Conservation (phyloP, 108 stramenopile species). For the Stephanodiscus minutulus region DNA sequence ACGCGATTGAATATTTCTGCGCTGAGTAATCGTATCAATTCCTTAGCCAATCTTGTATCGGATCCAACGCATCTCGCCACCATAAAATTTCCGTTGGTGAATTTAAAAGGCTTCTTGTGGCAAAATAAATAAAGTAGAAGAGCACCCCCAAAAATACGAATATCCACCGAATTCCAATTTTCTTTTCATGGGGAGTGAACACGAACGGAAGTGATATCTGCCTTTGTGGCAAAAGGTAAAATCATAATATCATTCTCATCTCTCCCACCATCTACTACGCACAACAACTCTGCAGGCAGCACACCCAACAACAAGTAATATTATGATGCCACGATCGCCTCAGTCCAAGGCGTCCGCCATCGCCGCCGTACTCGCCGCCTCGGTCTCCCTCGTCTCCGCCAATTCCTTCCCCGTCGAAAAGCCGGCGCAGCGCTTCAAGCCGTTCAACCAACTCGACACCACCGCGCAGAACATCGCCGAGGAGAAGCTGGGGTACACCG, state of each 20-base stretch:
- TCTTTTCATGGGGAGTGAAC: too few species aligned
- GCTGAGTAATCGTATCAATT: too few species aligned
- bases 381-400: conserved; percentile 13
- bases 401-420: conserved; percentile 22
- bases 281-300: neutral
- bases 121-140: too few species aligned
- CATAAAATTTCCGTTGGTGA: too few species aligned
- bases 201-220: too few species aligned
- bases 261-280: neutral
- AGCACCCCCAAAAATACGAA: too few species aligned
- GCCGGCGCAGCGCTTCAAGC: conserved; percentile 28
- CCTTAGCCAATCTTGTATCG: too few species aligned
- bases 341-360: conserved; percentile 9
- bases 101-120: too few species aligned
- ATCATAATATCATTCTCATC: neutral
- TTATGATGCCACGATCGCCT: conserved; percentile 2
- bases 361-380: conserved; percentile 11
- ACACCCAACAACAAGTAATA: neutral
- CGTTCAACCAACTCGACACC: conserved; percentile 28
- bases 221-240: too few species aligned
- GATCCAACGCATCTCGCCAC: too few species aligned
- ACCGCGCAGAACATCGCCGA: conserved; percentile 27
- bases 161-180: too few species aligned
- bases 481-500: conserved; percentile 31
- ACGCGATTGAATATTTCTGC: too few species aligned